Percentiles rank a stretch among this genome's conserved stretches.
Evolutionary conservation across 768 basidiomycete genomes (phyloP).

Genomic region (Kwoniella sp.): DNA sequence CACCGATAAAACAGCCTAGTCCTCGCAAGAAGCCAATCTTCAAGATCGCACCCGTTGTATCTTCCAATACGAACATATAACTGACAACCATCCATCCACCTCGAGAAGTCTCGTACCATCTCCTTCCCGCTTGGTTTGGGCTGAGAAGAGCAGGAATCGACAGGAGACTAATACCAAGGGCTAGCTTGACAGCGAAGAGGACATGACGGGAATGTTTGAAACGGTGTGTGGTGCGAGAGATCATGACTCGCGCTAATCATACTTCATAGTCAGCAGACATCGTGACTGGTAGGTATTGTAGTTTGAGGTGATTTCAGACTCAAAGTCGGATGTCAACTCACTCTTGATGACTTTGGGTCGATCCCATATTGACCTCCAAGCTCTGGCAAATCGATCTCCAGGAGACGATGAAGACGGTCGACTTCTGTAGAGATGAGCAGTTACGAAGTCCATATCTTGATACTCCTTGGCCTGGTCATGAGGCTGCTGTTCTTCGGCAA

Average conservation of each 20-base stretch:
- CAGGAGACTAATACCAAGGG: conserved; percentile 47
- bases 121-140: conserved; percentile 35
- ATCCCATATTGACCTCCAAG: conserved; percentile 41
- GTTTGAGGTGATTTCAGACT: too few species aligned
- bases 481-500: conserved; percentile 18
- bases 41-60: conserved; percentile 54
- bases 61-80: conserved; percentile 54
- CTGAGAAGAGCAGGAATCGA: conserved; percentile 52
- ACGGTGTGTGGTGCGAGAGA: conserved; percentile 37
- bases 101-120: conserved; percentile 42
- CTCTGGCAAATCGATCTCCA: conserved; percentile 2
- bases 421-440: conserved; percentile 18
- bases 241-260: conserved; percentile 33
- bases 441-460: conserved; percentile 33
- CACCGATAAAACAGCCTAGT: conserved; percentile 52
- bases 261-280: background rate
- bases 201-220: conserved; percentile 48
- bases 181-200: conserved; percentile 48
- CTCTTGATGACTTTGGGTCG: conserved; percentile 24
- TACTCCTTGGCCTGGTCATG: conserved; percentile 19
- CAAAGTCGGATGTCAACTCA: conserved; percentile 17
- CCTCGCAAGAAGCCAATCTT: conserved; percentile 50
- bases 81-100: conserved; percentile 54
- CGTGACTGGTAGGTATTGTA: background rate
- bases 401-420: background rate